Base-by-base conservation (phyloP, 2,329 filamentous ascomycete genomes). In the Macrophomina pseudophaseolina region DNA sequence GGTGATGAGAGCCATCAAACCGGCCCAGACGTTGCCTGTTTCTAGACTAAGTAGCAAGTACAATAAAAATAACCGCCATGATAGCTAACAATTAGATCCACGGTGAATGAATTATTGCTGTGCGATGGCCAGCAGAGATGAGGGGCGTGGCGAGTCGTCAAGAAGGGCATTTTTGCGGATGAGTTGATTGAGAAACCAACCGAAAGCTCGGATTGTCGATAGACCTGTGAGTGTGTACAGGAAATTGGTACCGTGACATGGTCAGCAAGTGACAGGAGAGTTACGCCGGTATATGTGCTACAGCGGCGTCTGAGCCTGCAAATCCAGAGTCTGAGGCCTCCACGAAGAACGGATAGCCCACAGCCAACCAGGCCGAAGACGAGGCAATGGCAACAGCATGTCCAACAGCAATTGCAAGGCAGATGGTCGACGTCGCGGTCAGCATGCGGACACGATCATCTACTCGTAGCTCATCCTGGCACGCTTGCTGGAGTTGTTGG, bases 1-100 rank as follows among this genome's bases (percentile, higher is more conserved):
- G 30, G 80, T 75, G 30, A 87, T 82, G 44, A 87, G 79, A 65
- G 85, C 85, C 28, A 86, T 74, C 16, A 88, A 73, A 0, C 84
- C 84, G 7, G 87, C 79, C 66, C 85, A 85, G 7, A 86, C 80
- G 54, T 81, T 82, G 35, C 83, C 84, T 2, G 82, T 79, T 51
- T 79, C 80, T 3, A 80, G 79, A 68, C 42, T 68, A 71, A 42
- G 72, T 76, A 33, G 75, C 75, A 5, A 79, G 71, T 1, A 72
- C 68, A 23, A 79, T 76, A 7, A 81, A 71, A 11, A 79, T 72
- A 1, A 78, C 75, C 3, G 78, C 79, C 35, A 82, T 72, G 33
- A 69, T 78, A 14, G 79, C 79, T 5, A n/a, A 80, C 76, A 4
- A 81, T 71, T 6, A 83, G 69, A 49, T 78, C 76, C n/a, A 83